Base-by-base conservation (phyloP, 2,329 filamentous ascomycete genomes). In the Fusarium pseudoanthophilum region DNA sequence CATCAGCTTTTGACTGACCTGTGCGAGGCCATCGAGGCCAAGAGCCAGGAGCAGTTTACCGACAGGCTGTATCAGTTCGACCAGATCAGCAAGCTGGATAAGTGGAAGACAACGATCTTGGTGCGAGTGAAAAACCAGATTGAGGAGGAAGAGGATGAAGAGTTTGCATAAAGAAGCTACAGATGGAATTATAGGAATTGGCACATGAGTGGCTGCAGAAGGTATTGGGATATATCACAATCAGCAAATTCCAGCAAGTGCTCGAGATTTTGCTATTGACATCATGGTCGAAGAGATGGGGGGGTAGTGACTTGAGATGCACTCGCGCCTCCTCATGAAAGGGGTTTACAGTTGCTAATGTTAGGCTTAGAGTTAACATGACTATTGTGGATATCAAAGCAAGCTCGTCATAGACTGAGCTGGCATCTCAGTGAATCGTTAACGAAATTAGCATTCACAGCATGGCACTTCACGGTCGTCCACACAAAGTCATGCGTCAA, bases 21-120 rank as follows among this genome's bases (percentile, higher is more conserved):
- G 42, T 85, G 90, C 37, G 91, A 92, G 67, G 90, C 93, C 8
- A 87, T 97, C 65, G 92, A 96, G 79, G 88, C 90, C 37, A 91
- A 92, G 63, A 93, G 97, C 78, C 92, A 93, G 81, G 94, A 97
- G 78, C 87, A 88, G 69, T 98, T 97, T 79, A 90, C 92, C 28
- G 94, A 97, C 79, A 95, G 95, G 82, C 84, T 96, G 72, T 97
- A 93, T 86, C 91, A 95, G 81, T 98, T 90, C 80, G 95, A 98
- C 82, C 93, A 97, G 85, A 87, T 97, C 85, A 96, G 92, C 85
- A 96, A 96, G 87, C 85, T 98, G 79, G 95, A 98, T 81, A 96
- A 95, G 86, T 98, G 95, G 95, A 97, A 98, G 92, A 97, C 93
- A 57, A 93, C 92, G 37, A 85, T 97, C 65, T 83, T 97, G 72